Base-by-base conservation (phyloP, 116 monocot species). In the Iris pallida region DNA sequence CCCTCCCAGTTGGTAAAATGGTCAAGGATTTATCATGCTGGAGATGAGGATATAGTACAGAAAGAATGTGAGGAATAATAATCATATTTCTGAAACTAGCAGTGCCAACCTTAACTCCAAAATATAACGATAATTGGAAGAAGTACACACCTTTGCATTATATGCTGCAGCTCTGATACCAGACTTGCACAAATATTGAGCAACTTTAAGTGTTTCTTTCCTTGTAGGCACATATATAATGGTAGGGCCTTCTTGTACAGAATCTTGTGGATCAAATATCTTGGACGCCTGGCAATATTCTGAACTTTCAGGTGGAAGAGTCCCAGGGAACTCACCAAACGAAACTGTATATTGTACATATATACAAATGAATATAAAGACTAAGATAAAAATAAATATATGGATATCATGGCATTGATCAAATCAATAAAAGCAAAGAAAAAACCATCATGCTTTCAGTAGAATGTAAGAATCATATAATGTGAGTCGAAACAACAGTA, bases 141-240 rank as follows among this genome's bases (percentile, higher is more conserved):
- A 42, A 65, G 10, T 0, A 58, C 48, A 67, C 52, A 93, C 97
- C 90, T 87, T 87, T 62, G 97, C 97, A 82, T 98, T 78, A 85
- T 98, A 98, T 66, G 93, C 88, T 78, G 87, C 90, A 77, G 93
- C 93, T 67, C 45, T 92, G 42, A 98, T 81, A 74, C 97, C 97
- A 81, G 72, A 82, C 59, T 47, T 87, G 71, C 83, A 81, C 14
- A 98, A 77, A 68, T 64, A 88, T 12, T 70, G 55, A 44, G 88
- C 85, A 79, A 98, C 40, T 71, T 80, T 80, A 55, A 71, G 4
- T 43, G 93, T 90, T 80, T 98, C 85, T 76, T 90, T 93, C 71
- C 97, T 84, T 10, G 97, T 90, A 76, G 97, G 92, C 8, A 98
- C 93, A 80, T 98, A 98, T 63, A 98, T 78, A 70, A 98, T 93